Percentiles rank a stretch among this genome's conserved stretches.
phyloP scores from a whole-genome alignment of 2,329 filamentous ascomycete species.

The Fusarium siculi region DNA sequence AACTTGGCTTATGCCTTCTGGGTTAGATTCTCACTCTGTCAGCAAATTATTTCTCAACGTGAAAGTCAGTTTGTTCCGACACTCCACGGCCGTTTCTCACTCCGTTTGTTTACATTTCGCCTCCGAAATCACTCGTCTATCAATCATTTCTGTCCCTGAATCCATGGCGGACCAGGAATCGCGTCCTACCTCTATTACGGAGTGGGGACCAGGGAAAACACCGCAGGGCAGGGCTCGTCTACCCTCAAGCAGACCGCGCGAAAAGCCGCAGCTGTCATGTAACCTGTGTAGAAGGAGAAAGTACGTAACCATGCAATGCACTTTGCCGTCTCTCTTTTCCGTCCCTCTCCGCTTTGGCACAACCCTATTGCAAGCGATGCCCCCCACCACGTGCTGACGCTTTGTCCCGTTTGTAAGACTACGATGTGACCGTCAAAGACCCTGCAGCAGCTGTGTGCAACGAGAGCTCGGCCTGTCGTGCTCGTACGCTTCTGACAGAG shows the following conservation, averaged over 20 bases:
- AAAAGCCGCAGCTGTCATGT: constrained; percentile 18
- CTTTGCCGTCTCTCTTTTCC: too few species aligned
- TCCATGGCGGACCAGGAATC: constrained; percentile 7
- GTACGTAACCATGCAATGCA: background rate
- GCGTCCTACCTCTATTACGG: background rate
- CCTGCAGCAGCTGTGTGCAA: constrained; percentile 13
- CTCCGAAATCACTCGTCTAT: too few species aligned
- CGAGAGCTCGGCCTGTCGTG: constrained; percentile 12
- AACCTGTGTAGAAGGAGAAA: constrained; percentile 18
- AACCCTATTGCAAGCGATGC: too few species aligned
- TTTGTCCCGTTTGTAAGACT: background rate
- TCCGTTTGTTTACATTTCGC: background rate
- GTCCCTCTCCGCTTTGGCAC: background rate
- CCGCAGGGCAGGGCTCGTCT: constrained; percentile 6
- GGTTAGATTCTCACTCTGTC: background rate
- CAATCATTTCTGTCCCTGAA: background rate
- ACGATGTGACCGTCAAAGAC: constrained; percentile 19
- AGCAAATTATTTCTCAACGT: background rate
- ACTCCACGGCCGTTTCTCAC: background rate
- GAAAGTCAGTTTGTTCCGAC: background rate
- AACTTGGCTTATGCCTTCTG: background rate
- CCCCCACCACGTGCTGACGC: background rate
- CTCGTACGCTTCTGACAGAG: constrained; percentile 1
- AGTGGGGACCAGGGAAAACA: background rate
- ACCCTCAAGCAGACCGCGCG: constrained; percentile 6